These are phyloP conservation scores for Cladophialophora carrionii DNA, from an alignment of 2,329 filamentous ascomycete species.

Conservation along the genomic window DNA sequence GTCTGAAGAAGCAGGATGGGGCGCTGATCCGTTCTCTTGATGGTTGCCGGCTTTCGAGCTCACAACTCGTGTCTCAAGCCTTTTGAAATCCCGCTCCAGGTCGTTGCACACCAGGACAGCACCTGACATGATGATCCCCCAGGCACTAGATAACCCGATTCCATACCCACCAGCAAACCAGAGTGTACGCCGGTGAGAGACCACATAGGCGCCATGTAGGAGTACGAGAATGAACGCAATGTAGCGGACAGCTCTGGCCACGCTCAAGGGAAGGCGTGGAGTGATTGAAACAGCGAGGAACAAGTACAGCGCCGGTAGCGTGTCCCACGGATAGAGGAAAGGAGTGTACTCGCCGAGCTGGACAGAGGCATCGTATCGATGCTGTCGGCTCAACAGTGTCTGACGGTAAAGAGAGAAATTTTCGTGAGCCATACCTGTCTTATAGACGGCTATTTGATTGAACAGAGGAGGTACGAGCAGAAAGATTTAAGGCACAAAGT, in stretches of 20 bases:
- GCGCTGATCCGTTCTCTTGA: conserved; percentile 12
- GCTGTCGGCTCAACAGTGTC: conserved; percentile 35
- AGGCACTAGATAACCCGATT: conserved; percentile 58
- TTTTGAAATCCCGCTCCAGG: conserved; percentile 58
- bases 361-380: conserved; percentile 32
- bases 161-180: conserved; percentile 58
- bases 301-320: conserved; percentile 32
- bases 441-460: neutral
- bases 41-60: conserved; percentile 20
- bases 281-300: conserved; percentile 31
- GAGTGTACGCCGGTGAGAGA: conserved; percentile 47
- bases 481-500: conserved; percentile 3
- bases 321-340: conserved; percentile 38
- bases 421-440: conserved; percentile 45
- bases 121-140: conserved; percentile 58
- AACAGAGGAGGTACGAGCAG: neutral
- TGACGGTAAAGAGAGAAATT: conserved; percentile 47
- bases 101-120: conserved; percentile 61
- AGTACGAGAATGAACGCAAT: conserved; percentile 26
- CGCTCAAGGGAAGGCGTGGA: conserved; percentile 27
- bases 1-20: neutral
- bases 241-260: conserved; percentile 18
- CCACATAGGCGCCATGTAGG: conserved; percentile 23
- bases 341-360: conserved; percentile 30
- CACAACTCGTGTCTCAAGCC: conserved; percentile 54